Evolutionary conservation across 176 grass and related monocot genomes (phyloP), one percentile per base, ranked within the genome.

Genomic region (Oryza meridionalis): DNA sequence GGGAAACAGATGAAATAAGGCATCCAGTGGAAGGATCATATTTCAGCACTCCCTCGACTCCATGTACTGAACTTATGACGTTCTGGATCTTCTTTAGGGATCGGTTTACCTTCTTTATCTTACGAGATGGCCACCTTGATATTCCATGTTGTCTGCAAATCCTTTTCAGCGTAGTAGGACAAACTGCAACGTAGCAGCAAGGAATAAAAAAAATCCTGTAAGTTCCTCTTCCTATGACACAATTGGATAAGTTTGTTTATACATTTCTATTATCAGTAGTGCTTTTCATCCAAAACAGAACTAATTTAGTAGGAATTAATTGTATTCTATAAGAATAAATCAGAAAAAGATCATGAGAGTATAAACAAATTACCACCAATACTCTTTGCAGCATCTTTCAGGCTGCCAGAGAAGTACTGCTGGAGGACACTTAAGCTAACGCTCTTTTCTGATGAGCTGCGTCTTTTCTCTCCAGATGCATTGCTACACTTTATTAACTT

Each of bases 331-430:
- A 55, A 9, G 44, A n/a, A 81, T 12, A 83, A 47, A 88, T 5
- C 17, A 69, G 29, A 11, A 69, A 82, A n/a, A 3, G 75, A 6
- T 44, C 47, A 16, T 81, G 12, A 33, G 16, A 71, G 26, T 26
- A 72, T 70, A 67, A 82, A 29, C 3, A 51, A 59, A 86, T 80
- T 72, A 94, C 92, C 90, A 26, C 90, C 92, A 84, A 92, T 87
- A 77, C 81, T 92, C 68, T 92, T 94, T 80, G 92, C 90, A 84
- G 92, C 90, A 84, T 92, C 90, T 88, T 88, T 94, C 75, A 94
- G 85, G 84, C 83, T 94, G 31, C 92, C 87, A 69, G 92, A 78
- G 68, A 91, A 94, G 42, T 94, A 88, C 27, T 78, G 73, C 70
- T 85, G 81, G 84, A 94, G 87, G 83, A 87, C 45, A 65, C 53